Base-by-base conservation (phyloP, 805 yeast species). In the Danielozyma ontarioensis region DNA sequence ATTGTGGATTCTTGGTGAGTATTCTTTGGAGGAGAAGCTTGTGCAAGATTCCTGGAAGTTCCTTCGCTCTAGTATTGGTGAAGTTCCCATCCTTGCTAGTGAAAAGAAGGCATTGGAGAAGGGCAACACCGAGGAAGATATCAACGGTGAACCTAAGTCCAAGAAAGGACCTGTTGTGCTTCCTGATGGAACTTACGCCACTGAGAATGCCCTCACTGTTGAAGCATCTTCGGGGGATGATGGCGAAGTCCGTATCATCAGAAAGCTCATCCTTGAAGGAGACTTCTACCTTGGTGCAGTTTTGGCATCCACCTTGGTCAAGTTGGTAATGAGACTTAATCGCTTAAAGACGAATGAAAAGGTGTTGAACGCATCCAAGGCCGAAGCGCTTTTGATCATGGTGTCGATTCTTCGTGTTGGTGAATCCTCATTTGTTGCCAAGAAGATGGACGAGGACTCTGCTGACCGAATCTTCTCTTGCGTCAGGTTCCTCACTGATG, bases 131-230 rank as follows among this genome's bases (percentile, higher is more conserved):
- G 57, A 47, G 2, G 58, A 55, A 40, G 56, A 52, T 15, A 70
- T 65, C 25, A 55, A 61, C 4, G 35, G 40, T 12, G 45, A 47
- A 7, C 26, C 32, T 10, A 29, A 42, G 29, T 50, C 57, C 32
- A 57, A 65, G 36, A 42, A 45, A 25, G 85, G 85, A 28, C 97
- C 97, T 14, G 80, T 83, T 39, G 81, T 93, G 38, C 72, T 93
- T 44, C 96, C 98, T n/a, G 99, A 93, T 64, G 99, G 99, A 48
- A 93, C 99, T 0, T 93, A 93, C 61, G 98, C 98, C 18, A 85
- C 96, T 27, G 98, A 93, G 62, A 77, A 78, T 42, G 93, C 95
- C 0, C 62, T 81, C 36, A 83, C 83, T 12, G 63, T 78, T 4
- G 67, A 65, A 26, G 17, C 12, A n/a, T 17, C 19, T 5, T 57